Evolutionary conservation across 768 basidiomycete species (phyloP), one percentile per base, ranked within the genome.

Genomic region (Lactarius quietus): DNA sequence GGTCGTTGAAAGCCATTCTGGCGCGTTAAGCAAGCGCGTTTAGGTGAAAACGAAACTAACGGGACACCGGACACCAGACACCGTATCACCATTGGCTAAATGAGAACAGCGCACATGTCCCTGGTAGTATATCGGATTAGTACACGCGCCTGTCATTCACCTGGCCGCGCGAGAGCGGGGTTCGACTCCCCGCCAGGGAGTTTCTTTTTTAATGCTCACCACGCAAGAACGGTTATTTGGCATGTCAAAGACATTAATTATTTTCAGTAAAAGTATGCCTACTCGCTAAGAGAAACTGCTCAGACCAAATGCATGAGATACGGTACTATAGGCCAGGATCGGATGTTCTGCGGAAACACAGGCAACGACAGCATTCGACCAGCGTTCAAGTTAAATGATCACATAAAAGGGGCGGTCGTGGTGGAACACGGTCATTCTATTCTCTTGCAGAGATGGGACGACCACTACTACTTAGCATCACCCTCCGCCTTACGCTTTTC

Each of bases 1-100:
- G 80, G 71, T 88, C 86, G 66, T 71, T 70, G 8, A 75, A 68
- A 61, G 73, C 64, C 77, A 77, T 77, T 65, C 31, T 61, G 45
- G 33, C 5, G 23, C 29, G 23, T 20, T 10, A 3, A 53, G 8
- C 20, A 7, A 54, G 20, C 18, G 31, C 53, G 53, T 55, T 55
- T 6, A 48, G 14, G 12, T 33, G 33, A 33, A 33, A 33, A n/a
- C n/a, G n/a, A n/a, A 33, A 33, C 33, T 33, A 33, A 33, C 3
- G 8, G 33, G 33, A 33, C 33, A 33, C 33, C 33, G 33, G 33
- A 33, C 33, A 33, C 33, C 33, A 33, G 33, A 33, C 33, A 33
- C 33, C 43, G 43, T 3, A 28, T 28, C 48, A 51, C 26, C 48
- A 12, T 23, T 51, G 23, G 26, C 26, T 51, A 14, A 51, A 4